Percentiles rank a stretch among this genome's conserved stretches.
Evolutionary conservation across 163 green algal species (phyloP).

Genomic region (Prototheca cutis): DNA sequence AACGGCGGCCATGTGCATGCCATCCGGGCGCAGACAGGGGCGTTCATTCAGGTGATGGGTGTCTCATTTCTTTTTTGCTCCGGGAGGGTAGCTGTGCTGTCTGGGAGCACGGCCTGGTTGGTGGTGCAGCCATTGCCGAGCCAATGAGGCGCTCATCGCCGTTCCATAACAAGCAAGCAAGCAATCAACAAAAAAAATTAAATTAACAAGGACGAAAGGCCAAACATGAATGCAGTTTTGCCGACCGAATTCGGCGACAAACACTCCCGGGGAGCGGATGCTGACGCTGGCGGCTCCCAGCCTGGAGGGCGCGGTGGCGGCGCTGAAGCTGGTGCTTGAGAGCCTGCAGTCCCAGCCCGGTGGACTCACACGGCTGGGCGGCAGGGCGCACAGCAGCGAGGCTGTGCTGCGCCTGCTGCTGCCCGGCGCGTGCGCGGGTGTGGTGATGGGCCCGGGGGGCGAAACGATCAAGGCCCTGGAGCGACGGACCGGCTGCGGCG

Average conservation of each 20-base stretch:
- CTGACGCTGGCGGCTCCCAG: slow-evolving; percentile 22
- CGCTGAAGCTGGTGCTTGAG: slow-evolving; percentile 9
- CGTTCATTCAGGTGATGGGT: slow-evolving; percentile 14
- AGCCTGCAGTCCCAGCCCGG: background rate
- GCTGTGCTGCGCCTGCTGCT: slow-evolving; percentile 15
- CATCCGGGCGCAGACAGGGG: slow-evolving; percentile 19
- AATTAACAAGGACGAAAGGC: too few relatives aligned
- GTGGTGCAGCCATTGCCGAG: too few relatives aligned
- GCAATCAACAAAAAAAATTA: too few relatives aligned
- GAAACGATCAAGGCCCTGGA: slow-evolving; percentile 15
- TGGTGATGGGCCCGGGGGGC: slow-evolving; percentile 23
- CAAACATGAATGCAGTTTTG: too few relatives aligned
- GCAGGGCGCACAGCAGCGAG: background rate
- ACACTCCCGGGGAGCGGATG: slow-evolving; percentile 16
- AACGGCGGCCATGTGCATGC: slow-evolving; percentile 8
- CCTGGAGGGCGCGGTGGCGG: background rate
- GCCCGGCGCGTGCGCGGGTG: slow-evolving; percentile 19
- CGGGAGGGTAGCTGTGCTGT: background rate
- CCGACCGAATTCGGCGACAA: slow-evolving; percentile 10
- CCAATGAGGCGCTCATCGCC: too few relatives aligned
- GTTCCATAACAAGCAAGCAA: too few relatives aligned
- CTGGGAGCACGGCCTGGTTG: too few relatives aligned
- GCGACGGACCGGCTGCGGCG: background rate
- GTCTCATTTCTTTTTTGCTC: background rate
- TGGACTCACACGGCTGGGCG: background rate